A percentile compares a stretch with the other conserved stretches of the same genome.
phyloP scores from a whole-genome alignment of 129 eudicot species.

The Flaveria bidentis region DNA sequence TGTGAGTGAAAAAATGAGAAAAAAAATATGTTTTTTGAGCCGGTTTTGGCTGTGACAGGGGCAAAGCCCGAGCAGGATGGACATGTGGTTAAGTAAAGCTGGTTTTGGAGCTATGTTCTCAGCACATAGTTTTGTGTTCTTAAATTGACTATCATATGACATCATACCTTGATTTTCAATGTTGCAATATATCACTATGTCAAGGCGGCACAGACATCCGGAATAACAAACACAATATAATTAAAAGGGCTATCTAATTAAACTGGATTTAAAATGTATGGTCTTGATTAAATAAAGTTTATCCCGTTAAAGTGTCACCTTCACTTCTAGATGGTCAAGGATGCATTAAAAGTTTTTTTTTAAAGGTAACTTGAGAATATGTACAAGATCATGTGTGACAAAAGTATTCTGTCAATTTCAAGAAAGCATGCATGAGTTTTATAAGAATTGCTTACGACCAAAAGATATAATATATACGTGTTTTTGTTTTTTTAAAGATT shows the following conservation, averaged over 20 bases:
- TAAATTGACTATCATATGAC: background rate
- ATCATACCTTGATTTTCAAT: background rate
- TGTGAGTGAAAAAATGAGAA: no score
- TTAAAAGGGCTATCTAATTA: conserved; percentile 5
- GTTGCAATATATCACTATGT: conserved; percentile 16
- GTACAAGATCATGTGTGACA: conserved; percentile 26
- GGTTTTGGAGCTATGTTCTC: no score
- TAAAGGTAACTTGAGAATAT: conserved; percentile 39
- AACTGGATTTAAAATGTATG: conserved; percentile 21
- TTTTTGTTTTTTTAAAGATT: no score
- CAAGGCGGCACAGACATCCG: conserved; percentile 1
- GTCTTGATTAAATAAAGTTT: conserved; percentile 26
- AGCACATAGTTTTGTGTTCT: background rate
- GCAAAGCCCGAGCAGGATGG: no score
- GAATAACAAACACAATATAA: background rate
- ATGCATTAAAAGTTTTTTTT: conserved; percentile 9
- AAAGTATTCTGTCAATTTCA: conserved; percentile 18
- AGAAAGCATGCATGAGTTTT: conserved; percentile 21
- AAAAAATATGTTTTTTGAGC: no score
- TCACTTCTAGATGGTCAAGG: conserved; percentile 41
- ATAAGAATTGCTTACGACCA: conserved; percentile 15
- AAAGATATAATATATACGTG: background rate
- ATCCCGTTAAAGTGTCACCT: conserved; percentile 29
- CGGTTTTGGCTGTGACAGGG: no score
- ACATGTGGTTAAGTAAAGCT: no score